Evolutionary conservation across 2,329 filamentous ascomycete species (phyloP), one percentile per base, ranked within the genome.

Genomic region (Cercospora janseana): DNA sequence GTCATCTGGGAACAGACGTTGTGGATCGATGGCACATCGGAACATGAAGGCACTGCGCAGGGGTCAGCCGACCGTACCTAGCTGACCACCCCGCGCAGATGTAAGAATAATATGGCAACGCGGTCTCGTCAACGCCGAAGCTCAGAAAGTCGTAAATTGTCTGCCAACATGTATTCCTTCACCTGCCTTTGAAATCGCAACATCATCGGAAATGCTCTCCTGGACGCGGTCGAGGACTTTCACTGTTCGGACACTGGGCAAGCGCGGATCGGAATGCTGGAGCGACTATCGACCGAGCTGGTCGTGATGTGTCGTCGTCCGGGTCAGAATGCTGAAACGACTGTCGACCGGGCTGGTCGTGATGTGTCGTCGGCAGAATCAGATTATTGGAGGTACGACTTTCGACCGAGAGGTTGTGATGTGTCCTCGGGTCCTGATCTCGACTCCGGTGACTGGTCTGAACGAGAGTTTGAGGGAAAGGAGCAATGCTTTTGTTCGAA

Each of bases 61-160:
- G 41, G 27, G 41, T 44, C 27, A 44, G 27, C 41, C 27, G 41
- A n/a, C 26, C 32, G 26, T 32, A 16, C 41, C 16, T n/a, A 16
- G 23, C 41, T 44, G 41, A 44, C 41, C 41, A 32, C 41, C 41
- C n/a, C 18, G 13, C 27, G 41, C 41, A 44, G 27, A 27, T 21
- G 27, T 20, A 29, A 6, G n/a, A 44, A 44, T 10, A 15, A 32
- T 21, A 29, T 32, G 13, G 18, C 10, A 18, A 8, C 18, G 16
- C 16, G 26, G 12, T 44, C 4, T 44, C 41, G 23, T 44, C 41
- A 31, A 20, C 27, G 41, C 27, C 41, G 27, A 44, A 31, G 41
- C 41, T 44, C 41, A 44, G 41, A 32, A 44, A 44, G 23, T 20
- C 9, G 8, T 37, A 8, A 44, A 28, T 2, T 31, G 6, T 21